These are phyloP conservation scores for Mycena albidolilacea DNA, from an alignment of 768 basidiomycete genomes.

Conservation along the genomic window DNA sequence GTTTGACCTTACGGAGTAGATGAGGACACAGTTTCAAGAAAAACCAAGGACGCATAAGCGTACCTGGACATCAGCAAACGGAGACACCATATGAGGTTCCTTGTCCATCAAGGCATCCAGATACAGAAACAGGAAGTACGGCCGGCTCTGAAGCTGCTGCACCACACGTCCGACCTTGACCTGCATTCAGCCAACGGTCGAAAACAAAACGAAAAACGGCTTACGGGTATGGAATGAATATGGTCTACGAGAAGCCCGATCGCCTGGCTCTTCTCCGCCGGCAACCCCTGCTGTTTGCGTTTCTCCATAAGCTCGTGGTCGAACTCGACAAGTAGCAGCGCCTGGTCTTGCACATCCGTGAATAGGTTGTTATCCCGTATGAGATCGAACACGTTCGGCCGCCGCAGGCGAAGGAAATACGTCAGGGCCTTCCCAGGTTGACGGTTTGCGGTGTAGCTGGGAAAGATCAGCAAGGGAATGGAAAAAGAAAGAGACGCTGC, in stretches of 20 bases:
- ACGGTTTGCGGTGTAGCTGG: slow-evolving; percentile 86
- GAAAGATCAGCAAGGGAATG: slow-evolving; percentile 3
- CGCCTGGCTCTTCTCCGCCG: slow-evolving; percentile 75
- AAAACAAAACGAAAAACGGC: slow-evolving; percentile 44
- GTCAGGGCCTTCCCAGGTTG: slow-evolving; percentile 96
- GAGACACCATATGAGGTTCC: slow-evolving; percentile 84
- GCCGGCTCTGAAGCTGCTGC: slow-evolving; percentile 81
- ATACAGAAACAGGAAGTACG: slow-evolving; percentile 92
- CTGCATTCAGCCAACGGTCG: no score
- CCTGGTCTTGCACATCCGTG: slow-evolving; percentile 95
- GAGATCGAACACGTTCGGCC: slow-evolving; percentile 93
- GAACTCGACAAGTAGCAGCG: slow-evolving; percentile 92
- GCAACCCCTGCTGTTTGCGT: slow-evolving; percentile 59
- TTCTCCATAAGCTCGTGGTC: slow-evolving; percentile 88
- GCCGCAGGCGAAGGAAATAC: slow-evolving; percentile 88
- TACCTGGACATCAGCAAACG: slow-evolving; percentile 90
- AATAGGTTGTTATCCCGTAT: slow-evolving; percentile 95
- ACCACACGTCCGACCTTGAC: slow-evolving; percentile 90
- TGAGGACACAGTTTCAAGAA: not conserved
- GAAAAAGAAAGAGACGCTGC: slow-evolving; percentile 35
- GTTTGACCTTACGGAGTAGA: slow-evolving; percentile 70
- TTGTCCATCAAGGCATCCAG: slow-evolving; percentile 91
- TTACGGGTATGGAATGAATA: slow-evolving; percentile 94
- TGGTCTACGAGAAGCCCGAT: slow-evolving; percentile 93
- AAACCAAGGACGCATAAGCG: slow-evolving; percentile 19